Conservation (phyloP, 352 stramenopile genomes). For the Phytophthora lateralis region DNA sequence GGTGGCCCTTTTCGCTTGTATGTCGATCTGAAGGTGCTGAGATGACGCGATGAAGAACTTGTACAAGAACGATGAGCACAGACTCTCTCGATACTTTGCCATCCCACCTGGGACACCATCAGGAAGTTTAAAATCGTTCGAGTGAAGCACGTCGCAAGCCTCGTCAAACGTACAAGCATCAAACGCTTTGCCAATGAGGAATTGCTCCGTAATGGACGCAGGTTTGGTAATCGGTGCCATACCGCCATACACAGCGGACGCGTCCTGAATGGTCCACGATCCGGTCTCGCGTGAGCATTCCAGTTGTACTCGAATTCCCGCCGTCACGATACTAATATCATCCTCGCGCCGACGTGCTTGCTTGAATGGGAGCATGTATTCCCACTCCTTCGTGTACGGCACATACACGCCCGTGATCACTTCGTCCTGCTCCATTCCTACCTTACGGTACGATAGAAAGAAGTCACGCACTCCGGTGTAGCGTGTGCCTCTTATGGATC, state of each 20-base stretch:
- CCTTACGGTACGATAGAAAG: conserved; percentile 95
- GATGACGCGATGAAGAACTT: conserved; percentile 93
- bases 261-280: conserved; percentile 76
- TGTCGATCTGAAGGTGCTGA: conserved; percentile 56
- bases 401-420: conserved; percentile 93
- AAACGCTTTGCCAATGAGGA: conserved; percentile 87
- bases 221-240: conserved; percentile 78
- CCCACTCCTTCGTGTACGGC: conserved; percentile 84
- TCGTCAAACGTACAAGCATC: conserved; percentile 77
- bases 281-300: conserved; percentile 60
- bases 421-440: conserved; percentile 89
- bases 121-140: conserved; percentile 91
- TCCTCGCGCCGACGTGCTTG: conserved; percentile 95
- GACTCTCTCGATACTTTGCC: conserved; percentile 93
- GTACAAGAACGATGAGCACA: conserved; percentile 95
- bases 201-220: conserved; percentile 55
- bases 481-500: conserved; percentile 38
- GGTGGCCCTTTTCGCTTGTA: conserved; percentile 18
- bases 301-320: conserved; percentile 90
- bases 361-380: conserved; percentile 96
- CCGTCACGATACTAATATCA: conserved; percentile 98
- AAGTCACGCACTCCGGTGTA: conserved; percentile 90
- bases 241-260: conserved; percentile 65
- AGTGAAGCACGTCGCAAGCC: conserved; percentile 81
- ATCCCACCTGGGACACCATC: conserved; percentile 93